Evolutionary conservation across 768 basidiomycete genomes (phyloP).

Genomic region (Lentinula guzmanii): DNA sequence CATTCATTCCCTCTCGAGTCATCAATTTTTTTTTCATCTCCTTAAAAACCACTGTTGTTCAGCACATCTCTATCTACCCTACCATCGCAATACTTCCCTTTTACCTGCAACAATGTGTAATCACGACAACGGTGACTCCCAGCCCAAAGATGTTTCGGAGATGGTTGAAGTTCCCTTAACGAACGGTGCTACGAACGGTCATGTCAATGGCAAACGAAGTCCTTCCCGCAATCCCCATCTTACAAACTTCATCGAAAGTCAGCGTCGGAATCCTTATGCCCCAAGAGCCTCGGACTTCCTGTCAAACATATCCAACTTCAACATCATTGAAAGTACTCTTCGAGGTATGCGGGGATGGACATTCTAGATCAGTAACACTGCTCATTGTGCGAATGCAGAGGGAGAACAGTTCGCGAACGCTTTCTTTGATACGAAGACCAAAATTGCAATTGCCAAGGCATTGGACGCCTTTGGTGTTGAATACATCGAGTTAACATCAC

Average conservation of each 20-base stretch:
- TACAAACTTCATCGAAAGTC: constrained; percentile 26
- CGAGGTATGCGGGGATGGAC: constrained; percentile 53
- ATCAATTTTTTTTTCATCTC: not conserved
- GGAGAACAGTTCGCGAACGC: constrained; percentile 99
- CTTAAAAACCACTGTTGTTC: not conserved
- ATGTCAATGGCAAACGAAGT: constrained; percentile 35
- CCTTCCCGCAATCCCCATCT: constrained; percentile 26
- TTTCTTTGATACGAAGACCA: constrained; percentile 99
- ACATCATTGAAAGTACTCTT: constrained; percentile 95
- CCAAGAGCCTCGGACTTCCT: constrained; percentile 90
- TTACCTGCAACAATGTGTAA: constrained; percentile 51
- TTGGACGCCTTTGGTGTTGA: constrained; percentile 99
- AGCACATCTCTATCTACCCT: not conserved
- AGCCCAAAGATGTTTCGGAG: constrained; percentile 40
- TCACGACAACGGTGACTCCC: constrained; percentile 44
- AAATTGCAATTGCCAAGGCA: constrained; percentile 98
- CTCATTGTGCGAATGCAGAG: constrained; percentile 43
- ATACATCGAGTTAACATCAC: constrained; percentile 98
- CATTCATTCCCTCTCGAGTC: not conserved
- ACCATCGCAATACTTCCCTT: not conserved
- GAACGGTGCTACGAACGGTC: constrained; percentile 29
- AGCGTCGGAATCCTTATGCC: constrained; percentile 72
- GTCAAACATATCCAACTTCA: constrained; percentile 89
- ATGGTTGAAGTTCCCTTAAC: constrained; percentile 69
- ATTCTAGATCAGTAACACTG: not conserved